Conservation (phyloP, 768 basidiomycete species). For the Podaxis pistillaris region DNA sequence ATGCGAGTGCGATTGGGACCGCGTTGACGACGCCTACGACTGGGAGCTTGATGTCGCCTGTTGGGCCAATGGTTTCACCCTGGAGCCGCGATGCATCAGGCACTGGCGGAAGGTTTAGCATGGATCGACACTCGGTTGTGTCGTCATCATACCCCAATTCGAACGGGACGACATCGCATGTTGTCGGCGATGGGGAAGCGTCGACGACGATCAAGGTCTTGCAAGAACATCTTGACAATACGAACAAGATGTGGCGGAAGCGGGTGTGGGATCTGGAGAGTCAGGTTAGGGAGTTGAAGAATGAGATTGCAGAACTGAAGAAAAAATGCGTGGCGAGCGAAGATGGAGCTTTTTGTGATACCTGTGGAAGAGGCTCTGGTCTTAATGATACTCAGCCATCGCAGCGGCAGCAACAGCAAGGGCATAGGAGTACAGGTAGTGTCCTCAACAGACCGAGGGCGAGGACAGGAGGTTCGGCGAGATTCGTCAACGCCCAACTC, state of each 20-base stretch:
- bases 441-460: conserved; percentile 65
- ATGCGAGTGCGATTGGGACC: conserved; percentile 18
- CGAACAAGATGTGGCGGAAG: conserved; percentile 66
- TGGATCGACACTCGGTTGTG: conserved; percentile 1
- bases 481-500: conserved; percentile 57
- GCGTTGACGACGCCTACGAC: conserved; percentile 13
- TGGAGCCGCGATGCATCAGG: background rate
- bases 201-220: conserved; percentile 46
- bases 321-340: conserved; percentile 22
- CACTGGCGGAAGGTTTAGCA: background rate
- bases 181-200: background rate
- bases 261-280: conserved; percentile 76
- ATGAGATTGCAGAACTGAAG: conserved; percentile 60
- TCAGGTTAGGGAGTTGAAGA: conserved; percentile 68
- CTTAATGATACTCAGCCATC: background rate
- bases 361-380: conserved; percentile 47
- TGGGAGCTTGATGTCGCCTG: conserved; percentile 19
- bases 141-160: background rate
- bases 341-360: conserved; percentile 47
- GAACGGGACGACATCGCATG: background rate
- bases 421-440: conserved; percentile 23
- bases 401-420: background rate
- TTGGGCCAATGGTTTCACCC: conserved; percentile 16
- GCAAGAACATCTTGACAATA: conserved; percentile 57
- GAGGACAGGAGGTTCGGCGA: conserved; percentile 61